Percentiles rank a stretch among this genome's conserved stretches.
These are phyloP conservation scores for Beauveria varroae DNA, from an alignment of 2,329 filamentous ascomycete species.

Conservation along the genomic window DNA sequence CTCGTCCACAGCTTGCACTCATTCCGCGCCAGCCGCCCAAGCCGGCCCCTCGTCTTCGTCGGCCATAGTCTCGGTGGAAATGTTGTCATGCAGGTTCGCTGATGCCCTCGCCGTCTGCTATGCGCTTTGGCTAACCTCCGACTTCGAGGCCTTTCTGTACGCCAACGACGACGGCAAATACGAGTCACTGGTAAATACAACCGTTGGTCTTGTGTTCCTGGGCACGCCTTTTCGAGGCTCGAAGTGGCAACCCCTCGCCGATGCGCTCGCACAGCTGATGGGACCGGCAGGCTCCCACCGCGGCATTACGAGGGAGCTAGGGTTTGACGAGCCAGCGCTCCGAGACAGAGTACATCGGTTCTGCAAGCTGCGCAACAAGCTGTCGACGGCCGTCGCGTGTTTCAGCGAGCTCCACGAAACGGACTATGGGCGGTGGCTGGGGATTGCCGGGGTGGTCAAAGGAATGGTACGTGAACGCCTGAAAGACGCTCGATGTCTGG, in stretches of 20 bases:
- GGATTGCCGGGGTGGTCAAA: neutral
- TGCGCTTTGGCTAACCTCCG: neutral
- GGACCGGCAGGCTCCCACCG: slow-evolving; percentile 13
- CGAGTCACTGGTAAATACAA: slow-evolving; percentile 1
- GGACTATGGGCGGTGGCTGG: neutral
- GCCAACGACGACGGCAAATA: slow-evolving; percentile 12
- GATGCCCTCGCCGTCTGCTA: too few species aligned
- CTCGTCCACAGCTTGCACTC: slow-evolving; percentile 12
- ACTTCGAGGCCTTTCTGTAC: slow-evolving; percentile 12
- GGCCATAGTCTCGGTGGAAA: slow-evolving; percentile 18
- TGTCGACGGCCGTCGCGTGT: neutral
- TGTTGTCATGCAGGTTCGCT: slow-evolving; percentile 14
- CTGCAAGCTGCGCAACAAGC: neutral
- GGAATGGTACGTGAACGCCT: neutral
- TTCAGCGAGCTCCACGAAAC: neutral
- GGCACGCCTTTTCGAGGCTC: slow-evolving; percentile 15
- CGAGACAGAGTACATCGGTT: slow-evolving; percentile 15
- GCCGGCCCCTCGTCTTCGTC: slow-evolving; percentile 16
- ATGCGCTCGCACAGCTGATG: slow-evolving; percentile 9
- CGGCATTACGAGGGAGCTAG: slow-evolving; percentile 14
- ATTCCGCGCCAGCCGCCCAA: slow-evolving; percentile 4
- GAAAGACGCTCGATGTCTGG: neutral
- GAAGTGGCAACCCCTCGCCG: slow-evolving; percentile 8
- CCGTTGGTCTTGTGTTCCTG: slow-evolving; percentile 14
- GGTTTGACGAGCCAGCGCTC: slow-evolving; percentile 12